Percentiles rank a stretch among this genome's conserved stretches.
phyloP scores from a whole-genome alignment of 192 early-diverging fungal genomes.

The Lunasporangiospora selenospora region DNA sequence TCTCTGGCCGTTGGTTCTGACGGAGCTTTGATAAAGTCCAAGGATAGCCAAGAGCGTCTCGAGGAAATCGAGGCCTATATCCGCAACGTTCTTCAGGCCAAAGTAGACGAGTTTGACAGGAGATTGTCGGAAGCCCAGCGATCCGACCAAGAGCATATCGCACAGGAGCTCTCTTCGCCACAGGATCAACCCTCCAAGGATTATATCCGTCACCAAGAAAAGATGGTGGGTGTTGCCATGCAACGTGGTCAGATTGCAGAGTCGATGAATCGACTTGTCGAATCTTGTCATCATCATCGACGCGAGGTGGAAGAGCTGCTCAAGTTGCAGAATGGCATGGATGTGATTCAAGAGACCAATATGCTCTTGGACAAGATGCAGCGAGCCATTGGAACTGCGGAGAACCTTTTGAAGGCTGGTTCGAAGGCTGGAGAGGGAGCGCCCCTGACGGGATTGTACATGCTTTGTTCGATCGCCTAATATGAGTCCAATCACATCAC shows the following conservation, averaged over 20 bases:
- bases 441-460: constrained; percentile 11
- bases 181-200: neutral
- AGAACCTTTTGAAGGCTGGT: constrained; percentile 13
- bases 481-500: constrained; percentile 12
- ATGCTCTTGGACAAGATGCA: constrained; percentile 23
- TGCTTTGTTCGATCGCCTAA: constrained; percentile 11
- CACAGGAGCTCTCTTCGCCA: constrained; percentile 8
- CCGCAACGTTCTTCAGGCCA: constrained; percentile 23
- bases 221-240: constrained; percentile 44
- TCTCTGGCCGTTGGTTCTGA: constrained; percentile 27
- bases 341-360: constrained; percentile 21
- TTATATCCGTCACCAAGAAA: constrained; percentile 29
- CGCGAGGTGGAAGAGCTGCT: constrained; percentile 29
- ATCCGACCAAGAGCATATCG: constrained; percentile 23
- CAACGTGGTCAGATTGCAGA: constrained; percentile 40
- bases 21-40: constrained; percentile 33
- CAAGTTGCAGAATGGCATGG: constrained; percentile 31
- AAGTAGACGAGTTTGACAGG: constrained; percentile 22
- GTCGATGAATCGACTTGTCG: constrained; percentile 30
- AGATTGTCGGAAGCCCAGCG: constrained; percentile 18
- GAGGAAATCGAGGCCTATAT: constrained; percentile 26
- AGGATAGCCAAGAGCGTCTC: constrained; percentile 20
- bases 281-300: constrained; percentile 27
- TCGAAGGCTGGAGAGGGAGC: too few relatives aligned
- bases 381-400: constrained; percentile 11